Base-by-base conservation (phyloP, 495 filamentous ascomycete genomes). In the Patellaria atrata region DNA sequence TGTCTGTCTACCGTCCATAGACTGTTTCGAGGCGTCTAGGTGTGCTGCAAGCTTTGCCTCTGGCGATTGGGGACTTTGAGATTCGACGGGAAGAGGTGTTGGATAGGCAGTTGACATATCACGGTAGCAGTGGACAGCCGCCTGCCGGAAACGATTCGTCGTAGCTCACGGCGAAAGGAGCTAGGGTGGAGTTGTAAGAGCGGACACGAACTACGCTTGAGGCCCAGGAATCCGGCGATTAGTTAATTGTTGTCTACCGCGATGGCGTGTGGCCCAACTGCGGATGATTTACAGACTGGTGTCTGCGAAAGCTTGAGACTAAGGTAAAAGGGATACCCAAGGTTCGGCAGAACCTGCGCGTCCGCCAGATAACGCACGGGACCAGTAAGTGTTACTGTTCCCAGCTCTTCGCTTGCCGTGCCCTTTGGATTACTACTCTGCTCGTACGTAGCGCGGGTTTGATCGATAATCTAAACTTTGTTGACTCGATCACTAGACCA, bases 1-100 rank as follows among this genome's bases (percentile, higher is more conserved):
- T n/a, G n/a, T n/a, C 56, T 80, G 71, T 68, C 78, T 73, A 71
- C 81, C 80, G 71, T 86, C 81, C 80, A 93, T 89, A 76, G 63
- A 67, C 59, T 59, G 61, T 47, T 58, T 57, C 14, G 13, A 15
- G 38, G 34, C 40, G 26, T 50, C 48, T 22, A 49, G 29, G 40
- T 53, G 43, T 17, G 37, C 40, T 31, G 53, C 29, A 21, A 55
- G 49, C 30, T 42, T 58, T 45, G 51, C 55, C 49, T 50, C 46
- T 38, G 47, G 51, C 17, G 44, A 44, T 35, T 34, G 44, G 30
- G 36, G 35, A 42, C 40, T 53, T 46, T 37, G 35, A 30, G 26
- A 34, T 7, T 46, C 48, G 40, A 39, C 43, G 28, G 43, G 43
- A 33, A 30, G 44, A 47, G 30, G 47, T 41, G 27, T 30, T 46